Percentiles rank a stretch among this genome's conserved stretches.
phyloP scores from a whole-genome alignment of 176 grass and related monocot genomes.

The Phoenix roebelenii region DNA sequence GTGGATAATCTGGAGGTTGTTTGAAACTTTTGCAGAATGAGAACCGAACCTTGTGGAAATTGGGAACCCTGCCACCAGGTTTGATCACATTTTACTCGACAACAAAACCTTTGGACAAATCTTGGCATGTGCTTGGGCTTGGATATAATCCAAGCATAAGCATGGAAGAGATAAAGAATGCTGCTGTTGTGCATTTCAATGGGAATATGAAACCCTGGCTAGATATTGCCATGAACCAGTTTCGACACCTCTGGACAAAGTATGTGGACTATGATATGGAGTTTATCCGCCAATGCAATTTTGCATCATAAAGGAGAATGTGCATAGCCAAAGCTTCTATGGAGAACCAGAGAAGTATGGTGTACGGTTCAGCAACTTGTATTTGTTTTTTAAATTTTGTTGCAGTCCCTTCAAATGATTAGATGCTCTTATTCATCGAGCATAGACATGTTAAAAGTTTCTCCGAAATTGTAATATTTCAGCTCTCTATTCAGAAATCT shows the following conservation, averaged over 20 bases:
- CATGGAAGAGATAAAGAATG: conserved; percentile 96
- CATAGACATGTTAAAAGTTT: too few relatives aligned
- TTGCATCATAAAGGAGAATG: conserved; percentile 31
- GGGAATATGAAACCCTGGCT: conserved; percentile 99
- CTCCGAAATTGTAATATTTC: too few relatives aligned
- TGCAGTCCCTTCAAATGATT: conserved; percentile 14
- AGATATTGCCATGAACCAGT: conserved; percentile 95
- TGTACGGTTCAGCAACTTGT: background rate
- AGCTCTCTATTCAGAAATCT: too few relatives aligned
- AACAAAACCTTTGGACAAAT: conserved; percentile 88
- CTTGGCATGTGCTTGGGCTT: conserved; percentile 95
- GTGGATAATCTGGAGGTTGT: background rate
- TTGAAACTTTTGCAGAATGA: conserved; percentile 57
- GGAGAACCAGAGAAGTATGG: background rate
- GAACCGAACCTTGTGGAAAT: conserved; percentile 84
- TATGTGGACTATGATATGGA: conserved; percentile 73
- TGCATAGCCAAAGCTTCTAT: background rate
- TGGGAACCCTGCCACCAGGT: conserved; percentile 82
- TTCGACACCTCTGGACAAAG: conserved; percentile 78
- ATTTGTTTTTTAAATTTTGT: background rate
- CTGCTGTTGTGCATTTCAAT: conserved; percentile 95
- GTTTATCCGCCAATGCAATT: conserved; percentile 83
- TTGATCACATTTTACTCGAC: conserved; percentile 99
- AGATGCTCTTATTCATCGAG: background rate
- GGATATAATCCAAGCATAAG: conserved; percentile 97